Percentiles rank a stretch among this genome's conserved stretches.
Conservation (phyloP, 306 rosid genomes). For the Prunus dulcis region DNA sequence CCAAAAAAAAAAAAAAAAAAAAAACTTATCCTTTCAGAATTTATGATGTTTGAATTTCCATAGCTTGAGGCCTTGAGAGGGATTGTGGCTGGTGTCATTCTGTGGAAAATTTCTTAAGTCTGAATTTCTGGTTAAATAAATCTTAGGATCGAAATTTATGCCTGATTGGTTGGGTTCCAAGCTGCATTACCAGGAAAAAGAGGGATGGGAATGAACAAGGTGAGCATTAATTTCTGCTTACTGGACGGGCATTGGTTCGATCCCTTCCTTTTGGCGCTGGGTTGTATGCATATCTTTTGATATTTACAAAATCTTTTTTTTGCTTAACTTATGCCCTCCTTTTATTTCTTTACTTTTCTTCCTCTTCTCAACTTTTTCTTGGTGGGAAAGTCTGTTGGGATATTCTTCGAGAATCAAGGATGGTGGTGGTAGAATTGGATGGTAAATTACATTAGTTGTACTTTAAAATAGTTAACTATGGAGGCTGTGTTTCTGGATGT, state of each 20-base stretch:
- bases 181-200: background rate
- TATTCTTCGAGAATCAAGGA: background rate
- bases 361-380: background rate
- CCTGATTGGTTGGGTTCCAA: background rate
- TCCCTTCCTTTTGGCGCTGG: background rate
- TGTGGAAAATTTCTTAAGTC: background rate
- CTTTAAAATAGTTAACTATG: background rate
- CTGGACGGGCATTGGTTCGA: background rate
- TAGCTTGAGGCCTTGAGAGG: background rate
- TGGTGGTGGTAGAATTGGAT: background rate
- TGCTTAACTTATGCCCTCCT: no score
- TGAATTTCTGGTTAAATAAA: background rate
- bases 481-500: background rate
- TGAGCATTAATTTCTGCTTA: background rate
- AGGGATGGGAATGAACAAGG: background rate
- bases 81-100: background rate
- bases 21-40: background rate
- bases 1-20: no score
- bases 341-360: background rate
- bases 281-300: background rate
- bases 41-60: background rate
- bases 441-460: background rate
- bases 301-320: background rate
- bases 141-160: background rate
- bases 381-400: background rate